phyloP scores from a whole-genome alignment of 345 rosid species.

The Toxicodendron radicans region DNA sequence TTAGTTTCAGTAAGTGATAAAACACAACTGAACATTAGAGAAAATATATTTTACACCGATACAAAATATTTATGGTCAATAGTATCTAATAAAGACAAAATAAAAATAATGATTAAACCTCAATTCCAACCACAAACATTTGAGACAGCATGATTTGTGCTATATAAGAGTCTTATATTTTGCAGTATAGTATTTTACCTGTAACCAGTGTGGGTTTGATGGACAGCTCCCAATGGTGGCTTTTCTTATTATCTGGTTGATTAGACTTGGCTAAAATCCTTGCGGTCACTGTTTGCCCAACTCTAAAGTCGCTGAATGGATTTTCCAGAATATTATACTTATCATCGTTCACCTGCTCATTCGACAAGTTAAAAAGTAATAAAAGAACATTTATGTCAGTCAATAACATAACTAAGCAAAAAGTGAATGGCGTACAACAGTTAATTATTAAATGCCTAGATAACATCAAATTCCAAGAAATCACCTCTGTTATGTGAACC shows the following conservation, averaged over 20 bases:
- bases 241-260: slow-evolving; percentile 48
- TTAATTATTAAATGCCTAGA: slow-evolving; percentile 10
- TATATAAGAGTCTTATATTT: not conserved
- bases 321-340: slow-evolving; percentile 45
- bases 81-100: not conserved
- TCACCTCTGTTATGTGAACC: slow-evolving; percentile 91
- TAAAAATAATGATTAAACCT: not conserved
- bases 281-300: slow-evolving; percentile 88
- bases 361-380: slow-evolving; percentile 21
- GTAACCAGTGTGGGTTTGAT: slow-evolving; percentile 58
- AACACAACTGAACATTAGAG: no score
- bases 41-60: no score
- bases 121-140: not conserved
- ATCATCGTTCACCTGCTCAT: slow-evolving; percentile 58
- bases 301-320: slow-evolving; percentile 64
- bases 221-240: slow-evolving; percentile 79
- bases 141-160: not conserved
- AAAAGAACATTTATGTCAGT: not conserved
- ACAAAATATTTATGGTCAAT: not conserved
- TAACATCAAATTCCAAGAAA: slow-evolving; percentile 20
- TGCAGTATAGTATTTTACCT: slow-evolving; percentile 44
- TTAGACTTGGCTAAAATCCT: slow-evolving; percentile 62
- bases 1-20: not conserved
- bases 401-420: slow-evolving; percentile 12
- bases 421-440: not conserved